Conservation (phyloP, 2,329 filamentous ascomycete species). For the Zopfia rhizophila region DNA sequence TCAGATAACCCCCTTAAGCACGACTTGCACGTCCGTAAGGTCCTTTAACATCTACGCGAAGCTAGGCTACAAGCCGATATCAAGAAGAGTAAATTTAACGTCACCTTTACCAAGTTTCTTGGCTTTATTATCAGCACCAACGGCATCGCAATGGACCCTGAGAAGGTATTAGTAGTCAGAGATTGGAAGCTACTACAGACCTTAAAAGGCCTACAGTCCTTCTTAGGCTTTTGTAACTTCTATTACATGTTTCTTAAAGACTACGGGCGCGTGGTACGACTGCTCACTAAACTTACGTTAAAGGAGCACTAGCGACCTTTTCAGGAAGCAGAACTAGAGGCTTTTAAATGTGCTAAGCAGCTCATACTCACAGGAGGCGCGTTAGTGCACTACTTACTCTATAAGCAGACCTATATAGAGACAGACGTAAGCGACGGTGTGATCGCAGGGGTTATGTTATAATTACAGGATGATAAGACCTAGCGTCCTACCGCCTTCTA, state of each 20-base stretch:
- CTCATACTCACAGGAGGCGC: constrained; percentile 1
- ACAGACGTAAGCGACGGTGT: constrained; percentile 30
- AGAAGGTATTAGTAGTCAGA: constrained; percentile 21
- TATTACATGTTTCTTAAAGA: constrained; percentile 42
- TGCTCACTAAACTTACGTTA: constrained; percentile 18
- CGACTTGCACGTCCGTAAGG: constrained; percentile 2
- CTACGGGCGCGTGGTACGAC: constrained; percentile 12
- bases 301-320: constrained; percentile 23
- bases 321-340: neutral
- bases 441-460: constrained; percentile 15
- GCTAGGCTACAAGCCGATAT: constrained; percentile 7
- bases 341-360: neutral
- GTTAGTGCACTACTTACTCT: constrained; percentile 9
- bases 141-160: constrained; percentile 9
- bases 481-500: constrained; percentile 30
- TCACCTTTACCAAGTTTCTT: constrained; percentile 13
- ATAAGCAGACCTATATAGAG: constrained; percentile 28
- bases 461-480: constrained; percentile 15
- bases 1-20: constrained; percentile 8
- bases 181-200: constrained; percentile 31
- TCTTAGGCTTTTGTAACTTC: constrained; percentile 49
- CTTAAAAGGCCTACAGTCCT: constrained; percentile 31
- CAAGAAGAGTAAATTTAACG: constrained; percentile 18
- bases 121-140: constrained; percentile 8
- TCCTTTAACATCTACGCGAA: neutral